Evolutionary conservation across 768 basidiomycete genomes (phyloP).

Genomic region (Russula compacta): DNA sequence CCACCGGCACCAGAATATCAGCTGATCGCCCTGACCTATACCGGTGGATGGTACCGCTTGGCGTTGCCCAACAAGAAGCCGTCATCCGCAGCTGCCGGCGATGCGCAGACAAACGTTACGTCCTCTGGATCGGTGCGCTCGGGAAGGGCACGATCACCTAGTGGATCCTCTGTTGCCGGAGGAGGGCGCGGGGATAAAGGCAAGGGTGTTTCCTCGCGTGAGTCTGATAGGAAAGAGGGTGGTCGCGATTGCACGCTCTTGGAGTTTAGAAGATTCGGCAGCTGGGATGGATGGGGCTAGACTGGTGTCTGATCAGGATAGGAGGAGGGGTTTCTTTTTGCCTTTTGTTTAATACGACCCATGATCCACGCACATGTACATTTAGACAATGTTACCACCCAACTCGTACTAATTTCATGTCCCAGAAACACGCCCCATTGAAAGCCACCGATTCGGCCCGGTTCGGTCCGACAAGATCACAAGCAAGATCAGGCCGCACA

Average conservation of each 20-base stretch:
- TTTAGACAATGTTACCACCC: not conserved
- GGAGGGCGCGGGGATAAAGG: conserved; percentile 46
- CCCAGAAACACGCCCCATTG: not conserved
- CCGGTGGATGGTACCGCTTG: conserved; percentile 89
- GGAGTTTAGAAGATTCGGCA: conserved; percentile 75
- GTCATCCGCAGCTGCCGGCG: conserved; percentile 20
- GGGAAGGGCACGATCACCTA: conserved; percentile 42
- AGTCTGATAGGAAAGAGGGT: conserved; percentile 50
- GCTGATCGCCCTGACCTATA: conserved; percentile 76
- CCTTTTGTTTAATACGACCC: not conserved
- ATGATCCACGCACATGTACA: conserved; percentile 15
- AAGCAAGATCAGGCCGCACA: not conserved
- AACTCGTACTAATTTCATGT: not conserved
- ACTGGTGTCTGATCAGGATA: conserved; percentile 15
- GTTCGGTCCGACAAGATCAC: not conserved
- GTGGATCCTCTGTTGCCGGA: conserved; percentile 41
- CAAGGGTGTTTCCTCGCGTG: conserved; percentile 47
- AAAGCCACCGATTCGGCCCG: not conserved
- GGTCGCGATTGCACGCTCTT: conserved; percentile 57
- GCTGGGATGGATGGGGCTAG: conserved; percentile 80
- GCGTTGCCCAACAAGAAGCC: conserved; percentile 41
- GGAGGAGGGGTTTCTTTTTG: not conserved
- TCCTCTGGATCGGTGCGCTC: conserved; percentile 36
- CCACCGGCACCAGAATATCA: conserved; percentile 45
- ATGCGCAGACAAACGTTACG: conserved; percentile 22